phyloP scores from a whole-genome alignment of 257 asterid genomes.

The Solanum megistacrolobum region DNA sequence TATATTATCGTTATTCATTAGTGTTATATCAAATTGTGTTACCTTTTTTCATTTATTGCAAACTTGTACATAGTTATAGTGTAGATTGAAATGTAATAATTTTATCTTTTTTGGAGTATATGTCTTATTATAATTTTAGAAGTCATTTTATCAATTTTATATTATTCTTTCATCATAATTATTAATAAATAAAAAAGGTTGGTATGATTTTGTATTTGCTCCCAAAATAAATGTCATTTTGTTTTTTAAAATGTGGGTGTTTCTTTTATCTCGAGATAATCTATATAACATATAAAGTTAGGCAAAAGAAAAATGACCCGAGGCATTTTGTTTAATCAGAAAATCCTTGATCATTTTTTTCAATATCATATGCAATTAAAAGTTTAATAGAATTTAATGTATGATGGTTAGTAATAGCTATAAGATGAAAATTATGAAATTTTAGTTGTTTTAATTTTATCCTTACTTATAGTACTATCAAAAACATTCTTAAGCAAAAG shows the following conservation, averaged over 20 bases:
- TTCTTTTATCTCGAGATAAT: not conserved
- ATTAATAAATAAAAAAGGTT: too few species aligned
- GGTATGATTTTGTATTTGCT: not conserved
- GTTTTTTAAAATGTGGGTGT: not conserved
- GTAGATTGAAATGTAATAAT: too few species aligned
- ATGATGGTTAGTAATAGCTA: not conserved
- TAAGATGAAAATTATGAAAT: not conserved
- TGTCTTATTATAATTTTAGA: not conserved
- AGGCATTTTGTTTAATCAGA: not conserved
- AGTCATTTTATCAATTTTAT: too few species aligned
- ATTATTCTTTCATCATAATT: too few species aligned
- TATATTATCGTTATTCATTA: too few species aligned
- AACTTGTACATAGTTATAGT: too few species aligned
- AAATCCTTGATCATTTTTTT: not conserved
- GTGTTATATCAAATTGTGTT: too few species aligned
- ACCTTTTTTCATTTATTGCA: too few species aligned
- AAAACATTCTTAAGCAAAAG: not conserved
- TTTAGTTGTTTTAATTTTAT: not conserved
- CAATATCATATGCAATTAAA: not conserved
- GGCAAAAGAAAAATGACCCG: not conserved
- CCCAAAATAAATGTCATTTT: not conserved
- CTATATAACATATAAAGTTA: too few species aligned
- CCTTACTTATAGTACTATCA: not conserved
- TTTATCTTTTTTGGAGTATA: too few species aligned
- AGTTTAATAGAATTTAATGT: not conserved